Conservation (phyloP, 208 protist genomes). For the Willaertia magna region DNA sequence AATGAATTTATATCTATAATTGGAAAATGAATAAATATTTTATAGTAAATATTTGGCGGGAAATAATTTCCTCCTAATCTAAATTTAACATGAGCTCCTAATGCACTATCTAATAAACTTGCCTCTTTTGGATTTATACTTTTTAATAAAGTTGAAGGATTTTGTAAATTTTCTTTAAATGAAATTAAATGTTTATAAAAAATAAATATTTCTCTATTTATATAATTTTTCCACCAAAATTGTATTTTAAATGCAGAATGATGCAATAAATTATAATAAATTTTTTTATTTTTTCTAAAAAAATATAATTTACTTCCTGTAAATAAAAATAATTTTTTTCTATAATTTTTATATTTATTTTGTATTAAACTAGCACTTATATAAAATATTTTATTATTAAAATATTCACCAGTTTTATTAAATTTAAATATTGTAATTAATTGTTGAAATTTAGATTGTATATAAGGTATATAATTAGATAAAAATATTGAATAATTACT, state of each 20-base stretch:
- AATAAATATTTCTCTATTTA: conserved; percentile 19
- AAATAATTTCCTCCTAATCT: conserved; percentile 31
- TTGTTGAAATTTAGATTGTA: neutral
- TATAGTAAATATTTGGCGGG: conserved; percentile 40
- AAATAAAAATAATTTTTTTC: neutral
- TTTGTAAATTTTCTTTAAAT: conserved; percentile 25
- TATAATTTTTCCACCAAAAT: conserved; percentile 11
- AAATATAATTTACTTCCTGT: neutral
- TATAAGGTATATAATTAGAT: neutral
- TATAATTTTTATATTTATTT: neutral
- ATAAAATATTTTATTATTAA: neutral
- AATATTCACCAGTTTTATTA: neutral
- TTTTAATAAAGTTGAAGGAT: conserved; percentile 20
- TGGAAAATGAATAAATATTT: conserved; percentile 33
- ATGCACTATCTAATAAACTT: conserved; percentile 25
- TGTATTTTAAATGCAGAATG: conserved; percentile 14
- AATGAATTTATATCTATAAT: conserved; percentile 33
- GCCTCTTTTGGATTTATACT: conserved; percentile 37
- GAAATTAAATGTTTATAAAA: conserved; percentile 24
- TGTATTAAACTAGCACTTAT: neutral
- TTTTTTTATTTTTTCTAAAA: neutral
- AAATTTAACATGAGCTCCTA: conserved; percentile 37
- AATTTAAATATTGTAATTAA: neutral
- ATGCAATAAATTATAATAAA: neutral
- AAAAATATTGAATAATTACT: neutral